Percentiles rank a stretch among this genome's conserved stretches.
phyloP scores from a whole-genome alignment of 2,329 filamentous ascomycete species.

The Hypoxylon sp. region DNA sequence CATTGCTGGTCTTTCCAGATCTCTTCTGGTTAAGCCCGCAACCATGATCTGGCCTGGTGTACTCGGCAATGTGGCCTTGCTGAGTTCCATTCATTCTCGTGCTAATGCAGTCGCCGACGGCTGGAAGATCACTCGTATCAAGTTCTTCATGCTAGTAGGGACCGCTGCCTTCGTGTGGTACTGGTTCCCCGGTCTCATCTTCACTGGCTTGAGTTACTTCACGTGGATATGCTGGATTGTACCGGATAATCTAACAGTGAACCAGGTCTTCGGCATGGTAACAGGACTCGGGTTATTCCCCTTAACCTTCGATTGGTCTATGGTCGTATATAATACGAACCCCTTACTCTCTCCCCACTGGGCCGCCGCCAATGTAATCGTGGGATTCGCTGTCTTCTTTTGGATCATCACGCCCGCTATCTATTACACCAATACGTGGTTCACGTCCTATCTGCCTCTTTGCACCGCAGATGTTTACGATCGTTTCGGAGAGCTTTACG shows the following conservation, averaged over 20 bases:
- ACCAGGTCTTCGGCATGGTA: slow-evolving; percentile 65
- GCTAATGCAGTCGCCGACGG: slow-evolving; percentile 53
- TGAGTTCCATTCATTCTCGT: slow-evolving; percentile 59
- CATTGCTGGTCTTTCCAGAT: slow-evolving; percentile 61
- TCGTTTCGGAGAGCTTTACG: slow-evolving; percentile 65
- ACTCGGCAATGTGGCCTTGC: slow-evolving; percentile 63
- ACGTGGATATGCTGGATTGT: slow-evolving; percentile 65
- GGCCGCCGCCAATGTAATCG: slow-evolving; percentile 64
- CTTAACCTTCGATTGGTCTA: slow-evolving; percentile 60
- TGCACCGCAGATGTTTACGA: slow-evolving; percentile 68
- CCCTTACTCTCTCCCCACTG: slow-evolving; percentile 60
- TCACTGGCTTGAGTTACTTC: slow-evolving; percentile 62
- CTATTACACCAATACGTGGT: slow-evolving; percentile 66
- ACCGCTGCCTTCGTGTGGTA: slow-evolving; percentile 61
- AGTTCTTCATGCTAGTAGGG: slow-evolving; percentile 55
- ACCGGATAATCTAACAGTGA: slow-evolving; percentile 62
- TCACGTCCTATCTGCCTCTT: slow-evolving; percentile 67
- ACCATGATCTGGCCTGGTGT: slow-evolving; percentile 68
- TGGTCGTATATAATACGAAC: slow-evolving; percentile 59
- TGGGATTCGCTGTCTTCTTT: slow-evolving; percentile 61
- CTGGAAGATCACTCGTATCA: slow-evolving; percentile 57
- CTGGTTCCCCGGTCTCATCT: slow-evolving; percentile 66
- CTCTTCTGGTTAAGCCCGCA: slow-evolving; percentile 62
- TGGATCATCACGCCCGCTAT: slow-evolving; percentile 62
- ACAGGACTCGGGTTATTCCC: slow-evolving; percentile 59